Base-by-base conservation (phyloP, 2,329 filamentous ascomycete species). In the Arachnomyces sp. region DNA sequence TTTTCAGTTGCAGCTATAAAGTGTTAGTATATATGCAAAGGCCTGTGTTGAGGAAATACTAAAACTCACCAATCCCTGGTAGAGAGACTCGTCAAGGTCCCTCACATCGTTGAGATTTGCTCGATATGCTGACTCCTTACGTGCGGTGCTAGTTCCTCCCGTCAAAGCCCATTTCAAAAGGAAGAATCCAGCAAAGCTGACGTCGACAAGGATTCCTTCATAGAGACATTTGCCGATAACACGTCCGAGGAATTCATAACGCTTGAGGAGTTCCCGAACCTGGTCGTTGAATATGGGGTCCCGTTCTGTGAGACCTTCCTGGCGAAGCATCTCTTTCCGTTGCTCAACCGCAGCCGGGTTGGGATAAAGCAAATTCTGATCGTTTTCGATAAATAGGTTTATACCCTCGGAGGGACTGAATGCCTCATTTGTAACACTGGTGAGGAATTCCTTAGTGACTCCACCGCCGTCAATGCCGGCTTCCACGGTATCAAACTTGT, bases 221-320 rank as follows among this genome's bases (percentile, higher is more conserved):
- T 98, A 98, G 55, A 98, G 72, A 63, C 92, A 98, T 60, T 98
- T 98, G 8, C 92, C 92, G 17, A 98, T 82, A 18, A 98, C 78
- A 3, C 92, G 83, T 1, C 92, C 92, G 0, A 96, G 71, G 50
- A 98, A 98, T 56, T 96, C 89, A 56, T 87, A 96, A 11, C 81
- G 78, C 46, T 76, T 77, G 4, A 92, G 68, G 12, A 92, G 62
- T 18, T 80, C 73, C 3, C 65, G 60, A 36, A 87, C 68, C 2
- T 67, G 62, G 0, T 74, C 69, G 39, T 71, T 74, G 68, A 75
- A 85, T 16, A 76, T 72, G 3, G 66, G 52, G 14, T 73, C 74
- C 2, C 67, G 65, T 45, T 83, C 78, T 1, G 50, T 53, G 2
- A 79, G 45, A 0, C 77, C 75, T 1, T 58, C 54, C 36, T 68